A percentile compares a stretch with the other conserved stretches of the same genome.
These are phyloP conservation scores for Fusarium virguliforme DNA, from an alignment of 2,329 filamentous ascomycete genomes.

Conservation along the genomic window DNA sequence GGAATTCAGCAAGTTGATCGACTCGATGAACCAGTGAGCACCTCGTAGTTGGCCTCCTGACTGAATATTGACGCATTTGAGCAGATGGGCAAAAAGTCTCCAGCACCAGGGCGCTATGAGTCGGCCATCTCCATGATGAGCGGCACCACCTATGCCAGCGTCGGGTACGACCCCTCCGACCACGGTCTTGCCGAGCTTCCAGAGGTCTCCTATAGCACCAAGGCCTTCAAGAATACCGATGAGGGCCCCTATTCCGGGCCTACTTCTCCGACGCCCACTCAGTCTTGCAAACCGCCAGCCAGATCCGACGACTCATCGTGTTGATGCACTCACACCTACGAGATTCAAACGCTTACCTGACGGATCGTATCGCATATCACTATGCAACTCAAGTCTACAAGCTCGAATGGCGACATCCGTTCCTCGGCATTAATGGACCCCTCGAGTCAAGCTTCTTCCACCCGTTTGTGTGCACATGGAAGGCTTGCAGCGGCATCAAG, in stretches of 20 bases:
- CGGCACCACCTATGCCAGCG: neutral
- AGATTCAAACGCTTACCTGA: neutral
- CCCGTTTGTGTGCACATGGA: constrained; percentile 7
- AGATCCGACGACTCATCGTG: constrained; percentile 8
- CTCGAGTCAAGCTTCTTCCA: constrained; percentile 1
- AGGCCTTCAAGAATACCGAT: neutral
- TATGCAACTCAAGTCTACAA: constrained; percentile 3
- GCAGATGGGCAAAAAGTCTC: neutral
- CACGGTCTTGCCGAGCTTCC: neutral
- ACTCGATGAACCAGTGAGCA: neutral
- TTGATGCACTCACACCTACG: neutral
- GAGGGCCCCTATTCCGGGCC: neutral
- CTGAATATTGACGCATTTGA: neutral
- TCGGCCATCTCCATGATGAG: constrained; percentile 7
- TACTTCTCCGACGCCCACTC: constrained; percentile 10
- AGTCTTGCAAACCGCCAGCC: constrained; percentile 2
- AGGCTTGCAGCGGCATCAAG: neutral
- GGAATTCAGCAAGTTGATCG: constrained; percentile 1
- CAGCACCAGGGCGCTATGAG: neutral
- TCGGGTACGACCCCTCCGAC: neutral
- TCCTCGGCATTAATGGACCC: neutral
- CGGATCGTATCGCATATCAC: constrained; percentile 7
- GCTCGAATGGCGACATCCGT: constrained; percentile 11
- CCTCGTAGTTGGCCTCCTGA: neutral
- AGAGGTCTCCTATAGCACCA: neutral